Base-by-base conservation (phyloP, 495 filamentous ascomycete genomes). In the Baudoinia panamericana region DNA sequence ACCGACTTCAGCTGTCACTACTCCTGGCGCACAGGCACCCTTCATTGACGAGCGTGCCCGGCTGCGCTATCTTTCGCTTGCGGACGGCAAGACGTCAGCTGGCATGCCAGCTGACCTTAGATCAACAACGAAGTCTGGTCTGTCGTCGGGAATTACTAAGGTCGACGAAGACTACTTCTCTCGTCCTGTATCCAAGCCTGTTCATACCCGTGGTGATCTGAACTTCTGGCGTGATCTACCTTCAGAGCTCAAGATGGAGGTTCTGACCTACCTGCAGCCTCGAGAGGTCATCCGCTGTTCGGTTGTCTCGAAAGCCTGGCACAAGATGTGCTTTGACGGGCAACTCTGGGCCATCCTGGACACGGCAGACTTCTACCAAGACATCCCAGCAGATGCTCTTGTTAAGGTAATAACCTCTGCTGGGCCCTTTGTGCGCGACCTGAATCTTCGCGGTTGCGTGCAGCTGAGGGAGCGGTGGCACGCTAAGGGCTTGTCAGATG, bases 301-400 rank as follows among this genome's bases (percentile, higher is more conserved):
- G 4, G 60, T 70, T 11, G 80, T 93, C n/a, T 85, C 76, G 52
- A 84, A 75, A 52, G 56, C 69, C 12, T 96, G 90, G 70, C 67
- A 94, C 57, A 63, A 70, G 23, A 80, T 85, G 66, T 95, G 88
- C 62, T 93, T 84, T 48, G 90, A 97, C 57, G 90, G 90, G 6
- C 90, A 97, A 60, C 63, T 97, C 13, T 97, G 90, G 90, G 72
- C 71, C 0, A 71, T 69, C 32, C 68, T 96, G 29, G 85, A 96
- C 55, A 79, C 84, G 0, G 75, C 87, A 0, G 75, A 80, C 22
- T 96, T 84, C 58, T 97, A 97, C 55, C 70, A 69, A 33, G 73
- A 82, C 28, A 95, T 97, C 41, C 76, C 90, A 0, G 81, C 82
- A 7, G 77, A 80, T 41, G 78, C 81, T 6, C 63, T 97, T 10